phyloP scores from a whole-genome alignment of 257 asterid species.

The Penstemon newberryi region DNA sequence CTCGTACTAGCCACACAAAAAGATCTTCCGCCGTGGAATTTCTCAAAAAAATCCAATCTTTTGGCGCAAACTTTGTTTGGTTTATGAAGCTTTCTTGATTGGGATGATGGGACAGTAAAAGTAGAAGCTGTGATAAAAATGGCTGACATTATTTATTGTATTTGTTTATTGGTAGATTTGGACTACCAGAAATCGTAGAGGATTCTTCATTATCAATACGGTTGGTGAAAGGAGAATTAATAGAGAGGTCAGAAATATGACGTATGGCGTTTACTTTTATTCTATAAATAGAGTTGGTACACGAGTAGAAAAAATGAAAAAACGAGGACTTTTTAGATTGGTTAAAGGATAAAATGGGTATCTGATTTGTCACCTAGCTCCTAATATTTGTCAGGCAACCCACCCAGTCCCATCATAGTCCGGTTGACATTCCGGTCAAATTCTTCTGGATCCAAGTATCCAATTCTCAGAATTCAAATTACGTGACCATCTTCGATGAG shows the following conservation, averaged over 20 bases:
- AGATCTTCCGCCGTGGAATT: constrained; percentile 24
- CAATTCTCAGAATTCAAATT: too few relatives aligned
- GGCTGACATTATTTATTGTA: constrained; percentile 36
- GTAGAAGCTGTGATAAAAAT: constrained; percentile 29
- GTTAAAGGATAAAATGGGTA: constrained; percentile 2
- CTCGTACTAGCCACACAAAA: constrained; percentile 24
- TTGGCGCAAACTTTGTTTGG: constrained; percentile 25
- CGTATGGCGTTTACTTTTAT: too few relatives aligned
- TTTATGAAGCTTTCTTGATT: constrained; percentile 18
- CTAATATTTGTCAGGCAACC: too few relatives aligned
- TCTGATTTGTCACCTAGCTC: background rate
- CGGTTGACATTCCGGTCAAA: too few relatives aligned
- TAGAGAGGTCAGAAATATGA: background rate
- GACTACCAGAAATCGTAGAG: background rate
- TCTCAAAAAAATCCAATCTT: constrained; percentile 29
- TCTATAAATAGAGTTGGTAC: too few relatives aligned
- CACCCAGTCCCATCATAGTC: too few relatives aligned
- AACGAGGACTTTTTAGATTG: background rate
- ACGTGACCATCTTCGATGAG: too few relatives aligned
- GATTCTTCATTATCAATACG: constrained; percentile 12
- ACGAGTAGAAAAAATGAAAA: too few relatives aligned
- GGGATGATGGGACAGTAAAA: constrained; percentile 15
- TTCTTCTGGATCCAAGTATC: too few relatives aligned
- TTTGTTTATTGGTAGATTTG: constrained; percentile 15
- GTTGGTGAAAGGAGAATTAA: background rate